Evolutionary conservation across 768 basidiomycete species (phyloP), one percentile per base, ranked within the genome.

Genomic region (Lactarius hengduanensis): DNA sequence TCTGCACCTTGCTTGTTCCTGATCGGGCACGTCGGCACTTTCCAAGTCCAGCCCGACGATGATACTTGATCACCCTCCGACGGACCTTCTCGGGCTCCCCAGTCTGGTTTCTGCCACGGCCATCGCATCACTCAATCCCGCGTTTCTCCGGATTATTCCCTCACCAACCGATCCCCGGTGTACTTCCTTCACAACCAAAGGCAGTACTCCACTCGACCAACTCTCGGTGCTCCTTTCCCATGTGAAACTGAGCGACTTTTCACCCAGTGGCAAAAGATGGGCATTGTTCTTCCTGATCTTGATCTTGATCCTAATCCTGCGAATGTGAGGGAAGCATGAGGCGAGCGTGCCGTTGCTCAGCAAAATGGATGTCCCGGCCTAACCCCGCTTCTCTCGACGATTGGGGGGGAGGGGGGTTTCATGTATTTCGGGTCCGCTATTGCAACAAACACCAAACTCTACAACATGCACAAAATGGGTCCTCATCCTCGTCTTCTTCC

Each of bases 391-490:
- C 38, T n/a, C 32, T 40, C 36, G 53, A 65, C 34, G 28, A 56
- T 30, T 56, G 15, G 30, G 30, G 54, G 28, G 28, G 28, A 3
- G 28, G 28, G 26, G 54, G 30, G 9, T 22, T 36, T 36, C 57
- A 41, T 28, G n/a, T 38, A 41, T 30, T 32, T 66, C 30, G 55
- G 61, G 54, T 41, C 61, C 60, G 59, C 57, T 34, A n/a, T 26
- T 36, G 65, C 50, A 62, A 55, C 40, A 66, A 66, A 62, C 50
- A 62, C 43, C 40, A 66, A 66, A 62, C 54, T 61, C 34, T 34
- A 47, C 64, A 47, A 61, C 54, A 43, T 45, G 28, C 53, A 38
- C 41, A 41, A 26, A 57, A 57, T 45, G 30, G 60, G 54, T 38
- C 59, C 50, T 38, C 59, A 56, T 38, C 13, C 28, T 38, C 7